Evolutionary conservation across 192 early-diverging fungal species (phyloP).

Genomic region (Rhizophagus prolifer): DNA sequence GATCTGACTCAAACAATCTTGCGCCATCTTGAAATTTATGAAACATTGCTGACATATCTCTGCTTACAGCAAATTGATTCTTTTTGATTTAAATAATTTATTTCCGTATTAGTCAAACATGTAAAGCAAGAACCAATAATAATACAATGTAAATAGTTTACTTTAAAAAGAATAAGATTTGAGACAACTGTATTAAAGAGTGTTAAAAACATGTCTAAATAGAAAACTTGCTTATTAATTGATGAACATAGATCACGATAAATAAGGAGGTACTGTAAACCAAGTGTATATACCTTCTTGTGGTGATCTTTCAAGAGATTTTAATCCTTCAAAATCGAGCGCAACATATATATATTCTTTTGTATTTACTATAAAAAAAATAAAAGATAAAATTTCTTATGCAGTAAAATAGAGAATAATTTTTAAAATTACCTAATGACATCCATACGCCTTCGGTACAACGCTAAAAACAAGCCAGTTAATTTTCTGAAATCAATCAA

Average conservation of each 20-base stretch:
- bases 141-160: not conserved
- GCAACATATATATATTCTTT: constrained; percentile 24
- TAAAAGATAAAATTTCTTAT: too few relatives aligned
- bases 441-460: constrained; percentile 33
- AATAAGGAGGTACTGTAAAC: not conserved
- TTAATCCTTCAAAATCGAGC: constrained; percentile 28
- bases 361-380: not conserved
- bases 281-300: constrained; percentile 12
- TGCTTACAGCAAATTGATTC: constrained; percentile 18
- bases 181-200: constrained; percentile 17
- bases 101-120: too few relatives aligned
- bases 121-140: not conserved
- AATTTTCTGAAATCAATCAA: not conserved
- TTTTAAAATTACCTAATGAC: constrained; percentile 8
- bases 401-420: not conserved
- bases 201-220: not conserved
- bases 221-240: not conserved
- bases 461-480: constrained; percentile 1
- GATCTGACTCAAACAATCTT: not conserved
- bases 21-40: constrained; percentile 27
- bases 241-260: too few relatives aligned
- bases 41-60: constrained; percentile 30
- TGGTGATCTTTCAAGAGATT: constrained; percentile 19
- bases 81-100: not conserved
- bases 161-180: constrained; percentile 7